Evolutionary conservation across 106 monocot species (phyloP).

Genomic region (Chionographis japonica): DNA sequence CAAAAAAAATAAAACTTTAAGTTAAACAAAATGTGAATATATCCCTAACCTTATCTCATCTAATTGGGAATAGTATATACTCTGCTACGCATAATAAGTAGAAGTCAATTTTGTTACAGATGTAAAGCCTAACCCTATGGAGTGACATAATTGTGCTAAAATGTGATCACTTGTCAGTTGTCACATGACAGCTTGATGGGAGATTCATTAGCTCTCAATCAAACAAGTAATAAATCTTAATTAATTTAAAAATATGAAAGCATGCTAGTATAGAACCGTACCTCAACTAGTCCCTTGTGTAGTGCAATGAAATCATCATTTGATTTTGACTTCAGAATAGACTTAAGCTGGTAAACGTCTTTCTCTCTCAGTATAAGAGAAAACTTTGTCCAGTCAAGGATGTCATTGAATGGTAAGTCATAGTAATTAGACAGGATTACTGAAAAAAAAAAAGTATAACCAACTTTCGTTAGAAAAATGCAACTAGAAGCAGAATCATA

Average conservation of each 20-base stretch:
- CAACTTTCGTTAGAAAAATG: neutral
- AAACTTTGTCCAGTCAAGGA: constrained; percentile 84
- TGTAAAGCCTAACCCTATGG: no score
- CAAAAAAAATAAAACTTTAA: no score
- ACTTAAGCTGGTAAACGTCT: constrained; percentile 85
- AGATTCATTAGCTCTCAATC: neutral
- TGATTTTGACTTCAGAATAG: constrained; percentile 66
- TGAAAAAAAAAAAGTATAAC: constrained; percentile 26
- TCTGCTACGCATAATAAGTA: no score
- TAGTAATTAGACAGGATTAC: constrained; percentile 93
- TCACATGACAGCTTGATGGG: neutral
- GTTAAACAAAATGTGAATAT: no score
- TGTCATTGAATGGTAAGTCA: constrained; percentile 89
- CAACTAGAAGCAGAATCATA: neutral
- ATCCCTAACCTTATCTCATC: no score
- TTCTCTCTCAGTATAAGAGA: constrained; percentile 76
- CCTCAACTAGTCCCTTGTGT: constrained; percentile 76
- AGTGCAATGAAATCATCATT: constrained; percentile 55
- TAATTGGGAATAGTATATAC: no score
- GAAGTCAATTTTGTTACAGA: no score
- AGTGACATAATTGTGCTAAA: no score
- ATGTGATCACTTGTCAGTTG: neutral
- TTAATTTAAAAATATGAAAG: no score
- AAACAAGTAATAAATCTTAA: neutral
- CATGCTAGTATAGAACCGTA: constrained; percentile 10